These are phyloP conservation scores for Eleusine coracana DNA, from an alignment of 176 grass and related monocot species.

Conservation along the genomic window DNA sequence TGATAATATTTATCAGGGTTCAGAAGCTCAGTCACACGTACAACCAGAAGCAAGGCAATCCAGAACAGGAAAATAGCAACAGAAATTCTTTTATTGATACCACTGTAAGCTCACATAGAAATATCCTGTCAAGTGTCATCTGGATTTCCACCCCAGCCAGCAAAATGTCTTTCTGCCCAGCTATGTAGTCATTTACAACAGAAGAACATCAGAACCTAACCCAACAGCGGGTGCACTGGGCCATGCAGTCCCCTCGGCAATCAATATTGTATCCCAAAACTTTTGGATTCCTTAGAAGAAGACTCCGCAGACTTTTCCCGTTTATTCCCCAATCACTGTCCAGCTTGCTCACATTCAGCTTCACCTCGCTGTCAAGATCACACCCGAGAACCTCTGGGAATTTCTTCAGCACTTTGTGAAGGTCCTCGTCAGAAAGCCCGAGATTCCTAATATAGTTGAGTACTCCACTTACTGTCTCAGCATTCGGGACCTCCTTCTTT, in stretches of 20 bases:
- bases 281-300: conserved; percentile 88
- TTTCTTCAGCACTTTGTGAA: conserved; percentile 86
- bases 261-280: conserved; percentile 91
- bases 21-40: not conserved
- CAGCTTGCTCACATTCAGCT: conserved; percentile 66
- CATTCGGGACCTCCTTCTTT: conserved; percentile 54
- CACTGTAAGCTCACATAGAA: not conserved
- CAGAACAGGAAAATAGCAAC: no score
- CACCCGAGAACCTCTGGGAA: conserved; percentile 95
- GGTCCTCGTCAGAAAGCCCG: conserved; percentile 69
- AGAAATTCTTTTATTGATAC: conserved; percentile 6
- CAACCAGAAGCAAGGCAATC: no score
- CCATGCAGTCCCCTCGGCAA: conserved; percentile 87
- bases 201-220: conserved; percentile 68
- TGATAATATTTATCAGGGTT: not conserved
- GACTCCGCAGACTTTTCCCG: conserved; percentile 69
- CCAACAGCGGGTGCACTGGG: conserved; percentile 89
- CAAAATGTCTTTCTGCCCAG: not conserved
- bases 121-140: not conserved
- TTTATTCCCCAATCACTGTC: conserved; percentile 90
- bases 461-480: conserved; percentile 43
- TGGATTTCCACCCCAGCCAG: not conserved
- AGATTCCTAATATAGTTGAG: conserved; percentile 67
- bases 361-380: conserved; percentile 69
- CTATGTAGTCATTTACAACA: not conserved